Evolutionary conservation across 768 basidiomycete genomes (phyloP).

Genomic region (Phlebiopsis gigantea): DNA sequence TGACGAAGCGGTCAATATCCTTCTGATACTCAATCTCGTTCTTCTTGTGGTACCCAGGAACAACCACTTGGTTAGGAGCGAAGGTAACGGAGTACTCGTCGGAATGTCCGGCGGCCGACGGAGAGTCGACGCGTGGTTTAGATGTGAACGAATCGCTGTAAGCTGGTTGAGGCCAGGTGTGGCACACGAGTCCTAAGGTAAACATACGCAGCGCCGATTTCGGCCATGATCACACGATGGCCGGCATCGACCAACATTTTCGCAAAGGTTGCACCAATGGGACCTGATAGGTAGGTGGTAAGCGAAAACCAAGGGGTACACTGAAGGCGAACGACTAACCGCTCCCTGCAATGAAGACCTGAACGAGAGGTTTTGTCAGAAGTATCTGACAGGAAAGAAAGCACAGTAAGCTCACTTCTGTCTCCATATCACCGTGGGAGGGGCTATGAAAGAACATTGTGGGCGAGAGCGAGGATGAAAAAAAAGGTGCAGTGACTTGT

Average conservation of each 20-base stretch:
- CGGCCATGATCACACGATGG: constrained; percentile 12
- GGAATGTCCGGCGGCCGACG: neutral
- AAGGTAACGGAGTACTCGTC: constrained; percentile 1
- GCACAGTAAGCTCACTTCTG: neutral
- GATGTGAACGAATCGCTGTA: constrained; percentile 7
- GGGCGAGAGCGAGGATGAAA: neutral
- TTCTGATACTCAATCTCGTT: constrained; percentile 30
- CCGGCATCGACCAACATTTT: constrained; percentile 19
- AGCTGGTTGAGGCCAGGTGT: neutral
- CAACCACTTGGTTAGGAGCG: neutral
- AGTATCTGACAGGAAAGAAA: neutral
- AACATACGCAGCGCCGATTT: constrained; percentile 10
- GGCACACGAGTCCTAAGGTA: neutral
- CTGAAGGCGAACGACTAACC: neutral
- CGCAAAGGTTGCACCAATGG: constrained; percentile 26
- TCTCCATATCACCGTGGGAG: neutral
- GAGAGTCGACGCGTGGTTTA: neutral
- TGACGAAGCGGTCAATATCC: constrained; percentile 29
- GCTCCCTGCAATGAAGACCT: constrained; percentile 29
- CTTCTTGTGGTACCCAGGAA: constrained; percentile 25
- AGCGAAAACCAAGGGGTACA: neutral
- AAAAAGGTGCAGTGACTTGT: neutral
- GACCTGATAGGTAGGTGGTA: constrained; percentile 14
- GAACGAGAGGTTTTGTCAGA: neutral
- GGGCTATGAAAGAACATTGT: neutral